A percentile compares a stretch with the other conserved stretches of the same genome.
phyloP scores from a whole-genome alignment of 2,329 filamentous ascomycete genomes.

The Catunica adiposa region DNA sequence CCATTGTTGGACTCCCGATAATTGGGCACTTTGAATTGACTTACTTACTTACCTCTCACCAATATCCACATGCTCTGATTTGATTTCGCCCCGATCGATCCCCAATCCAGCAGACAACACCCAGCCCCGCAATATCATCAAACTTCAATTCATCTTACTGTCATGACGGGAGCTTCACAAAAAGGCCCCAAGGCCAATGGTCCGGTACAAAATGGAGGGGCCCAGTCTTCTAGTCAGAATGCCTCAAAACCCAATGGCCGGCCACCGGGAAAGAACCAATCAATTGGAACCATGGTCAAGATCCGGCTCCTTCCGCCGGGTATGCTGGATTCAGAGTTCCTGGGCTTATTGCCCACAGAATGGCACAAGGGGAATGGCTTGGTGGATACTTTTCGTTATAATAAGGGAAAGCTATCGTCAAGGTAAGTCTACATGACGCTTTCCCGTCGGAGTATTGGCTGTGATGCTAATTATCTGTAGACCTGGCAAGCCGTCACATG shows the following conservation, averaged over 20 bases:
- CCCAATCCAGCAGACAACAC: neutral
- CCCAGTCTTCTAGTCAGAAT: too few relatives aligned
- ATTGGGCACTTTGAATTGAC: too few relatives aligned
- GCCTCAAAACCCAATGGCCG: neutral
- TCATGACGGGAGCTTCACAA: neutral
- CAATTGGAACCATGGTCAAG: constrained; percentile 62
- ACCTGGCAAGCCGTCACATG: constrained; percentile 69
- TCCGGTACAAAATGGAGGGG: neutral
- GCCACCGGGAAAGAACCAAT: constrained; percentile 2
- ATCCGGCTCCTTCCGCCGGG: constrained; percentile 74
- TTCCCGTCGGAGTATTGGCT: neutral
- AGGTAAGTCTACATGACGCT: constrained; percentile 11
- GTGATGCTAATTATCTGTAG: constrained; percentile 26
- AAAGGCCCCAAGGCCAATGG: neutral
- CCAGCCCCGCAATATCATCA: neutral
- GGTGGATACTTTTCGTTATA: constrained; percentile 66
- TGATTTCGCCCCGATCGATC: too few relatives aligned
- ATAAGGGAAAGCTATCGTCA: constrained; percentile 54
- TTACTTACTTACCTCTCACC: too few relatives aligned
- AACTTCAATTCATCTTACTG: neutral
- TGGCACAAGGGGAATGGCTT: constrained; percentile 71
- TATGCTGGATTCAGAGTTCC: constrained; percentile 65
- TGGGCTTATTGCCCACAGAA: constrained; percentile 52
- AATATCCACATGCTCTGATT: too few relatives aligned
- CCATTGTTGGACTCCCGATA: too few relatives aligned